A percentile compares a stretch with the other conserved stretches of the same genome.
phyloP scores from a whole-genome alignment of 169 alveolate genomes.

The Theileria equi region DNA sequence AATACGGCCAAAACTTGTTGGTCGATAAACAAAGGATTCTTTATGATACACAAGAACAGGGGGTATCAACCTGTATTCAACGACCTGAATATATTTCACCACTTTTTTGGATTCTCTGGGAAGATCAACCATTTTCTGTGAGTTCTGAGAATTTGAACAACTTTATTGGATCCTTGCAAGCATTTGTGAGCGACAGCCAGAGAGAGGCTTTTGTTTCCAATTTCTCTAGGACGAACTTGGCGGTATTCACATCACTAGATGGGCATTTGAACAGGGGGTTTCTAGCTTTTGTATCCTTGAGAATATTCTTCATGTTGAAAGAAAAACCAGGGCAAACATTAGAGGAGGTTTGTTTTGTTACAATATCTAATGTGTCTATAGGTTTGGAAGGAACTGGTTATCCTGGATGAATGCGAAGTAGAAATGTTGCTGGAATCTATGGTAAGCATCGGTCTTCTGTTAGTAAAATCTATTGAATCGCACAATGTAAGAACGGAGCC shows the following conservation, averaged over 20 bases:
- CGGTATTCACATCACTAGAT: slow-evolving; percentile 26
- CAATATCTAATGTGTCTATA: slow-evolving; percentile 2
- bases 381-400: slow-evolving; percentile 60
- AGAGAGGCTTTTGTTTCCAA: too few relatives aligned
- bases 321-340: slow-evolving; percentile 49
- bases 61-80: too few relatives aligned
- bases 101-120: slow-evolving; percentile 29
- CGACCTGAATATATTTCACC: slow-evolving; percentile 46
- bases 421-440: slow-evolving; percentile 19
- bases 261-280: slow-evolving; percentile 33
- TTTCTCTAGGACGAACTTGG: too few relatives aligned
- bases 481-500: neutral
- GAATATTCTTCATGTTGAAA: slow-evolving; percentile 18
- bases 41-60: neutral
- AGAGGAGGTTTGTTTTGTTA: slow-evolving; percentile 40
- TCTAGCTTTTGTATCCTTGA: slow-evolving; percentile 42
- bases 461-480: neutral
- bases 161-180: too few relatives aligned
- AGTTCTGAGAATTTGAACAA: too few relatives aligned
- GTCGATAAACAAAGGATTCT: neutral
- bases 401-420: slow-evolving; percentile 61
- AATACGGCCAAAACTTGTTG: neutral
- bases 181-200: too few relatives aligned
- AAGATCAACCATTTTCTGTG: too few relatives aligned
- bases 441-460: slow-evolving; percentile 17